Base-by-base conservation (phyloP, 208 protist species). In the Trypanosoma grayi region DNA sequence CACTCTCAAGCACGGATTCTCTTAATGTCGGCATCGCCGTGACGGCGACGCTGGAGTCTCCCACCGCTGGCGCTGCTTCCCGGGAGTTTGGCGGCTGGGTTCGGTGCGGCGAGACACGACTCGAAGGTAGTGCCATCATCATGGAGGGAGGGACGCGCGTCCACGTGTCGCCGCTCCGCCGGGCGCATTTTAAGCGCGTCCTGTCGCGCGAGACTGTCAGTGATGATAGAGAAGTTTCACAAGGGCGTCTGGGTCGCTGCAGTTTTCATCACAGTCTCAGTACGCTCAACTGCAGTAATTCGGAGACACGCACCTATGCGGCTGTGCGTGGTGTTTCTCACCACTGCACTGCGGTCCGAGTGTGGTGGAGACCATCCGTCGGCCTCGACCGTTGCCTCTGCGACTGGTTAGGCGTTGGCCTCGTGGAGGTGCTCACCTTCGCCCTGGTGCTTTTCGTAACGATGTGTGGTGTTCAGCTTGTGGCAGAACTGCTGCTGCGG, bases 401-500 rank as follows among this genome's bases (percentile, higher is more conserved):
- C 39, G 40, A 60, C 4, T 51, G 40, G 22, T 31, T 71, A 2
- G 57, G 65, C 50, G 5, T 65, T 8, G 18, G 22, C 44, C 13
- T 60, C 2, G 30, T 20, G 22, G 43, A 63, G 13, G 13, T 62
- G n/a, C 18, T 54, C 28, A 41, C 33, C 9, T 40, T 70, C 30
- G 22, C 30, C 33, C 51, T 70, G 48, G 20, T 43, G 34, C 33
- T 70, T 58, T 70, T 70, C 37, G 63, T 47, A 27, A 2, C 37
- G 50, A 31, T 28, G 18, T 60, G 31, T 37, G 41, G 27, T n/a
- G 11, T 61, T 53, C 62, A 68, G 33, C 30, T 66, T 58, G 28
- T 33, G 7, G 16, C 25, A 31, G 39, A 45, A 44, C 22, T 68
- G 36, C 52, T 46, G 28, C n/a, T 39, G 27, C 28, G 22, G 34